Base-by-base conservation (phyloP, 192 early-diverging fungal species). In the Podila epigama region DNA sequence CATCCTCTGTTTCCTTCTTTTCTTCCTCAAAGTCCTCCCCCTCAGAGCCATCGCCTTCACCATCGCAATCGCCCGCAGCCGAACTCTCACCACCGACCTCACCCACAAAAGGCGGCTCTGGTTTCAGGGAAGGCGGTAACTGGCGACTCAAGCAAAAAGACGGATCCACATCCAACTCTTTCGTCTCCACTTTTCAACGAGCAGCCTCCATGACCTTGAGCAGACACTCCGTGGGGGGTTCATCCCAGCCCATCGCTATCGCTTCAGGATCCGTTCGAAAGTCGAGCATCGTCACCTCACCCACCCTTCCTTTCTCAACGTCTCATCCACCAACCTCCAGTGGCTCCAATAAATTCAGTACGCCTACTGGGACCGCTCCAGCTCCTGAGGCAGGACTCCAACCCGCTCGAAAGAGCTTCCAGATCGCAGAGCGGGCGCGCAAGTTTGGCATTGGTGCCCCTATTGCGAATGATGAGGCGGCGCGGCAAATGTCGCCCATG, bases 391-490 rank as follows among this genome's bases (percentile, higher is more conserved):
- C 57, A 27, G 27, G 41, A 13, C 59, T 79, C 66, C 69, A 70
- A 25, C 69, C 83, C 0, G 75, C 77, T 12, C 55, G 78, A 22
- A 84, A 81, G 37, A 79, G 75, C 20, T 69, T 70, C 27, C 61
- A 80, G 53, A 68, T 75, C 32, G 83, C 81, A 37, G 83, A 82
- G 32, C 52, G 77, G 5, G 83, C 83, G 3, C 66, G 70, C 13
- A 81, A 82, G 29, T 61, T 60, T 51, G 83, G 83, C 16, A 84
- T 84, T 40, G 75, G 83, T 13, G 59, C 67, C 9, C 83, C 83
- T 16, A 61, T 83, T 25, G 71, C 71, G 35, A 84, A 84, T 31
- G 64, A 75, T 27, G 80, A 77, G 18, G 73, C 73, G 1, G 73
- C 73, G 12, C 57, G 73, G 37, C 63, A 68, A 35, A 77, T 77